Base-by-base conservation (phyloP, 2,329 filamentous ascomycete species). In the Cladophialophora immunda region DNA sequence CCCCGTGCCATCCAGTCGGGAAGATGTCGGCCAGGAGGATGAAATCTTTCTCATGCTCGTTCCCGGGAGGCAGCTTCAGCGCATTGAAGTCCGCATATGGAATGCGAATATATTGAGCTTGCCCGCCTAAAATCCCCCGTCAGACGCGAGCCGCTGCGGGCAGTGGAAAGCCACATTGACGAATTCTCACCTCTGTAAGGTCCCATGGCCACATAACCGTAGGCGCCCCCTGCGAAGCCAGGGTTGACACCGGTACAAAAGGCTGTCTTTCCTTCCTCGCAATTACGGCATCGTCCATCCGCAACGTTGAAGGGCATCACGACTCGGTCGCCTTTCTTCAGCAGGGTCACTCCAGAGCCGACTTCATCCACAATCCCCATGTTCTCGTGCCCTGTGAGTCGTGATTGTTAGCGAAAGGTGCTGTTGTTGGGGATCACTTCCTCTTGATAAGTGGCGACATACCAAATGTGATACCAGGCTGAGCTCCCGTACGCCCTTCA, bases 71-170 rank as follows among this genome's bases (percentile, higher is more conserved):
- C 1, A 91, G 78, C 61, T 85, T 85, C 34, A 91, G 76, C 5
- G 85, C 84, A 67, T 90, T 90, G 78, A 90, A 90, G 73, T 90
- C 89, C 1, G 88, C 89, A 65, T 86, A 90, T 0, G 89, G 89
- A 1, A 90, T 85, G 3, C 87, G 82, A 19, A 90, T 78, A 65
- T 87, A 90, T 73, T 90, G 87, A 2, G 88, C 89, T 73, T 89
- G 86, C 15, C 85, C 85, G 64, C 83, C 84, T 62, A 36, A 56
- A 5, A 81, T 66, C 84, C 84, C 84, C 1, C 73, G 73, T 73
- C 74, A 75, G 2, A 72, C 71, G 15, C 22, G 8, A 53, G 6
- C 27, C 53, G 29, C 17, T 15, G 11, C n/a, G 27, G 30, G 41
- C 38, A n/a, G 19, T 13, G 19, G 22, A 29, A n/a, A 34, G 22